These are phyloP conservation scores for Pilatotrama ljubarskyi DNA, from an alignment of 768 basidiomycete genomes.

Conservation along the genomic window DNA sequence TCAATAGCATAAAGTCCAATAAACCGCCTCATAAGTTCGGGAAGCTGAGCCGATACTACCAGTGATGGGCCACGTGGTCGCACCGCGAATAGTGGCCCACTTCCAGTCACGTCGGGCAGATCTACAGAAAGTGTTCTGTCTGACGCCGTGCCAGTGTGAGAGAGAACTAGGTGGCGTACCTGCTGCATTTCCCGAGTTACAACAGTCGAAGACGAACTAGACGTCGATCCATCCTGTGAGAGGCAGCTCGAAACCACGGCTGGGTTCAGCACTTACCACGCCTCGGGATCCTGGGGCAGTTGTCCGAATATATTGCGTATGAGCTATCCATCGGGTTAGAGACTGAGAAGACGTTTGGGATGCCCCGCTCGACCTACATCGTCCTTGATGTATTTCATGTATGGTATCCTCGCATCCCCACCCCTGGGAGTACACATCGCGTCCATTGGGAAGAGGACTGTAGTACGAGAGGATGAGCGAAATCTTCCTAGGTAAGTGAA, in stretches of 20 bases:
- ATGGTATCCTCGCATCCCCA: too few species aligned
- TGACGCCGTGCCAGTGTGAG: too few species aligned
- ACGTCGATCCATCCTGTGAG: not conserved
- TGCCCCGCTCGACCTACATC: slow-evolving; percentile 17
- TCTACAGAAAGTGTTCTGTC: not conserved
- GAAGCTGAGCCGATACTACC: too few species aligned
- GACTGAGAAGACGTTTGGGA: too few species aligned
- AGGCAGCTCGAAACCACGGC: not conserved
- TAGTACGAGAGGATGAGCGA: too few species aligned
- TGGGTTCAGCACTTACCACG: slow-evolving; percentile 14
- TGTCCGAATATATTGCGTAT: slow-evolving; percentile 20
- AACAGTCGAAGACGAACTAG: slow-evolving; percentile 24
- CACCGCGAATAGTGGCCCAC: not conserved
- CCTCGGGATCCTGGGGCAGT: slow-evolving; percentile 23
- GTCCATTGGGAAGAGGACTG: too few species aligned
- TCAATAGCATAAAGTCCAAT: too few species aligned
- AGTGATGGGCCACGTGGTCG: too few species aligned
- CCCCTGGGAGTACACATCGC: too few species aligned
- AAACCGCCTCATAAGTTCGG: too few species aligned
- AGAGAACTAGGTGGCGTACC: not conserved
- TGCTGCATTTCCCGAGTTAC: slow-evolving; percentile 20
- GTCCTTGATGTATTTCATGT: slow-evolving; percentile 18
- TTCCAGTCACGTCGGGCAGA: not conserved
- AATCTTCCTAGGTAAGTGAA: too few species aligned
- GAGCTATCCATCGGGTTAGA: too few species aligned